Conservation (phyloP, 768 basidiomycete genomes). For the Suillus lakei region DNA sequence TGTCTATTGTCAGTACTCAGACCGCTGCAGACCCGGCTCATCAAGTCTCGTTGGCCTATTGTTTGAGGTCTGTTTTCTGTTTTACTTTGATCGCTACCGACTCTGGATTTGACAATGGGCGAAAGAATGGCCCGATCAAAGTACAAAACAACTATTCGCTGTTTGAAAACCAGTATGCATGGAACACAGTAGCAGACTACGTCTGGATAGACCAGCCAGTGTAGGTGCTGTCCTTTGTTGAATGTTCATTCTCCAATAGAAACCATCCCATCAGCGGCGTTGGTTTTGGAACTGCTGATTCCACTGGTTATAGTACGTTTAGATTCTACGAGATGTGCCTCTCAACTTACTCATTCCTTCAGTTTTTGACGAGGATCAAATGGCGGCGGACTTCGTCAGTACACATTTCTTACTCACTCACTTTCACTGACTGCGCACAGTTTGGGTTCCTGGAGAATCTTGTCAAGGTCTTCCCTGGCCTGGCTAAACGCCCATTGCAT, state of each 20-base stretch:
- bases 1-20: neutral
- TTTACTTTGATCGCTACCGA: neutral
- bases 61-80: constrained; percentile 55
- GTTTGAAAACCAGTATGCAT: constrained; percentile 57
- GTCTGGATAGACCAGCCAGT: constrained; percentile 81
- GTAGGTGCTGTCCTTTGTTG: constrained; percentile 23
- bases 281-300: constrained; percentile 69
- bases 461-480: constrained; percentile 74
- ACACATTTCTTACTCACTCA: constrained; percentile 3
- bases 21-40: constrained; percentile 57
- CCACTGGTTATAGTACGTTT: constrained; percentile 58
- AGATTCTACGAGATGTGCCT: neutral
- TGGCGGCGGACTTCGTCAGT: constrained; percentile 56
- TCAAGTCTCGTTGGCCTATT: constrained; percentile 70
- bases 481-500: constrained; percentile 68
- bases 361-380: constrained; percentile 69
- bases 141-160: constrained; percentile 56
- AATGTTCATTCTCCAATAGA: neutral
- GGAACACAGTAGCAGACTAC: constrained; percentile 65
- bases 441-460: constrained; percentile 75
- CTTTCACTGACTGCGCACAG: constrained; percentile 36
- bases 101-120: neutral
- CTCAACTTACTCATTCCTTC: neutral
- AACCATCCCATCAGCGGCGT: constrained; percentile 45
- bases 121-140: constrained; percentile 72